These are phyloP conservation scores for Terfezia boudieri DNA, from an alignment of 495 filamentous ascomycete genomes.

Conservation along the genomic window DNA sequence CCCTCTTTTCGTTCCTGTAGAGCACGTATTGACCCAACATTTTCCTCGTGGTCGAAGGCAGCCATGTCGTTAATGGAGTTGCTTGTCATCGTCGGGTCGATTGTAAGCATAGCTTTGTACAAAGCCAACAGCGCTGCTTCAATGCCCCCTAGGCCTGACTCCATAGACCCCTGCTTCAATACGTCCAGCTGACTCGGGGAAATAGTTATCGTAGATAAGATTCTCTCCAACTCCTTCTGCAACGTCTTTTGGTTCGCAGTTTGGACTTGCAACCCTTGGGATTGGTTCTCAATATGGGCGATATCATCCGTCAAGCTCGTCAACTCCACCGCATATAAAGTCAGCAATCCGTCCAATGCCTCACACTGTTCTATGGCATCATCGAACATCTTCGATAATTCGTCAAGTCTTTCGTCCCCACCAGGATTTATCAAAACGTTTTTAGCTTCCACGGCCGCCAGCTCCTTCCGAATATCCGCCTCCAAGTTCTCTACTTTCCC, in stretches of 20 bases:
- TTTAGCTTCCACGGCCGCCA: slow-evolving; percentile 73
- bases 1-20: slow-evolving; percentile 81
- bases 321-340: slow-evolving; percentile 80
- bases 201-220: slow-evolving; percentile 75
- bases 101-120: slow-evolving; percentile 86
- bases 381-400: slow-evolving; percentile 65
- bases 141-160: not conserved
- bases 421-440: slow-evolving; percentile 78
- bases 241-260: slow-evolving; percentile 91
- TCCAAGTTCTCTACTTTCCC: slow-evolving; percentile 65
- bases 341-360: slow-evolving; percentile 78
- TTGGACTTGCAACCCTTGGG: slow-evolving; percentile 87
- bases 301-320: slow-evolving; percentile 92
- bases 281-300: slow-evolving; percentile 88
- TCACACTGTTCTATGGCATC: slow-evolving; percentile 81
- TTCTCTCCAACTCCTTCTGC: slow-evolving; percentile 57
- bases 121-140: slow-evolving; percentile 52
- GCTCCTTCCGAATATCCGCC: slow-evolving; percentile 60
- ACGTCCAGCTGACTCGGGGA: slow-evolving; percentile 48
- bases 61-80: slow-evolving; percentile 27
- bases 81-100: slow-evolving; percentile 53
- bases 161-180: slow-evolving; percentile 40
- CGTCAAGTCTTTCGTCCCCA: slow-evolving; percentile 68
- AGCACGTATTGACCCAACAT: slow-evolving; percentile 77
- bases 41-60: slow-evolving; percentile 44